Evolutionary conservation across 352 stramenopile species (phyloP), one percentile per base, ranked within the genome.

Genomic region (Hyaloperonospora arabidopsidis): DNA sequence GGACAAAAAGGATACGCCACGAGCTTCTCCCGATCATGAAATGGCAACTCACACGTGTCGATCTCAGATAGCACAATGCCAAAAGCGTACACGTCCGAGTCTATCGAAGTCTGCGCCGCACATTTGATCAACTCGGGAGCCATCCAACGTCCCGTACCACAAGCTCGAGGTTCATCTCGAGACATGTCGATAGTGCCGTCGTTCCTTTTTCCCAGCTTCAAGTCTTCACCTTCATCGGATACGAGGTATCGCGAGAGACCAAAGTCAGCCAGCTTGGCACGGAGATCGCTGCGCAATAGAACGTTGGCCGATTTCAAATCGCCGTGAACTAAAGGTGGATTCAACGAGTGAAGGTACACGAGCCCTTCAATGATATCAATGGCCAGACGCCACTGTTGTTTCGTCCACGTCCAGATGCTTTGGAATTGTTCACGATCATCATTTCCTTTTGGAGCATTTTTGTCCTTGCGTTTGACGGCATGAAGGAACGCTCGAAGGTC

Each of bases 71-170:
- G 61, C 54, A 92, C 76, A 40, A 94, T 73, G 23, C 85, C 85
- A 15, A 94, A 84, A 19, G 80, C 86, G 54, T 92, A 96, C 17
- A 96, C 79, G 56, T 96, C 86, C n/a, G 83, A 82, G 17, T 82
- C 81, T 54, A 89, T 78, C 14, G 73, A 87, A 49, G 79, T 84
- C 18, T 76, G 72, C 18, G 79, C 67, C 17, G 70, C 77, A 38
- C 78, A 76, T 29, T 71, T 59, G 23, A 96, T 75, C 52, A 95
- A 79, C 60, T 96, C 85, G 7, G 86, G 85, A 13, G 85, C 86
- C 29, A 86, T 93, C 84, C 84, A 96, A 7, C 76, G 76, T 36
- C 71, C 78, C 4, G 80, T 91, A 5, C 78, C 80, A 7, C 76
- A 50, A 8, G 57, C 57, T 1, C 50, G 61, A 14, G 61, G 57